Conservation (phyloP, 2,329 filamentous ascomycete genomes). For the Ophiostoma novo-ulmi region DNA sequence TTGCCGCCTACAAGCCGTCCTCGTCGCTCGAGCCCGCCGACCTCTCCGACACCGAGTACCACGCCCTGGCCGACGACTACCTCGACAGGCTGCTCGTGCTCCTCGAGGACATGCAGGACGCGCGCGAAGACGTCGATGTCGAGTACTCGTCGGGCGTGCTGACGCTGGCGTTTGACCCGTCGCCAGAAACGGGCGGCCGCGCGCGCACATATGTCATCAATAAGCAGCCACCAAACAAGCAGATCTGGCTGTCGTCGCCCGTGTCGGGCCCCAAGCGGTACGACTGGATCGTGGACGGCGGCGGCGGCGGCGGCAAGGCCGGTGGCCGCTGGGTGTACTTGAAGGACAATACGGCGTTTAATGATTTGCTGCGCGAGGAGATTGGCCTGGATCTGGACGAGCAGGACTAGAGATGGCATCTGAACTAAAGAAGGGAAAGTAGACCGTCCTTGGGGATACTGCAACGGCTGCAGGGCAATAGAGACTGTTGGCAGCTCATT, state of each 20-base stretch:
- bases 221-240: slow-evolving; percentile 97
- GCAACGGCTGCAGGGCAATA: too few relatives aligned
- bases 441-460: too few relatives aligned
- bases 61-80: slow-evolving; percentile 70
- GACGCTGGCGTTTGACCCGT: slow-evolving; percentile 22
- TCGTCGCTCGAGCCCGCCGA: slow-evolving; percentile 31
- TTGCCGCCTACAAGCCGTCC: slow-evolving; percentile 31
- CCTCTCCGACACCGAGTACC: slow-evolving; percentile 66
- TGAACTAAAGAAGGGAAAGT: too few relatives aligned
- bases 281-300: slow-evolving; percentile 66
- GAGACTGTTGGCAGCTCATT: background rate
- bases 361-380: slow-evolving; percentile 68
- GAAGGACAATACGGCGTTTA: slow-evolving; percentile 73
- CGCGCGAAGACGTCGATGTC: slow-evolving; percentile 70
- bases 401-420: background rate
- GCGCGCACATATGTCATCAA: slow-evolving; percentile 89
- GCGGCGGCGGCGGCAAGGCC: slow-evolving; percentile 54
- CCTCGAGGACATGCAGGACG: slow-evolving; percentile 72
- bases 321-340: slow-evolving; percentile 80
- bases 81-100: slow-evolving; percentile 53
- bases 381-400: slow-evolving; percentile 57
- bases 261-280: slow-evolving; percentile 88
- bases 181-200: slow-evolving; percentile 37
- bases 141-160: slow-evolving; percentile 59
- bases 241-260: slow-evolving; percentile 93